These are phyloP conservation scores for Cylindrotheca closterium DNA, from an alignment of 108 stramenopile genomes.

Conservation along the genomic window DNA sequence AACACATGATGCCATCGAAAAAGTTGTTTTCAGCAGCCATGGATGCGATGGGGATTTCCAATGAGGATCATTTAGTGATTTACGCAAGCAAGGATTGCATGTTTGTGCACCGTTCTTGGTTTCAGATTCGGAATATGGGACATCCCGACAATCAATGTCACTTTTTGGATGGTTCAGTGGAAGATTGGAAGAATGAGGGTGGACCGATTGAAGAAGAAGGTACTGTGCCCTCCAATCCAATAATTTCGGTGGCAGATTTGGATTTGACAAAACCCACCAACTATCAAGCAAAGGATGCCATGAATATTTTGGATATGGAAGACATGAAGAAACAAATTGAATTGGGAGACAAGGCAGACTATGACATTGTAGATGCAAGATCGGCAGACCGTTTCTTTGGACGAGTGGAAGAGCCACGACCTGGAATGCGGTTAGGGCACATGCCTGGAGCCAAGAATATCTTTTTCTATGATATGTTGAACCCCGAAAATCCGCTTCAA, in stretches of 20 bases:
- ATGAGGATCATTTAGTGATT: conserved; percentile 58
- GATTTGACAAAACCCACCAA: conserved; percentile 27
- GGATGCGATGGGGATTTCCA: conserved; percentile 63
- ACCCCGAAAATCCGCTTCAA: conserved; percentile 40
- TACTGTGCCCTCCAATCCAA: conserved; percentile 17
- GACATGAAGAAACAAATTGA: conserved; percentile 30
- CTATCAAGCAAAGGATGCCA: conserved; percentile 37
- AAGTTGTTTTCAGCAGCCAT: conserved; percentile 59
- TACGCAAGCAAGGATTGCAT: conserved; percentile 60
- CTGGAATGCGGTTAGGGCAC: conserved; percentile 57
- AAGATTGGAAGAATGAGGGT: conserved; percentile 62
- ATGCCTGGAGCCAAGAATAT: conserved; percentile 79
- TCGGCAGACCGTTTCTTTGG: conserved; percentile 53
- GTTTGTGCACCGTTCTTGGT: conserved; percentile 65
- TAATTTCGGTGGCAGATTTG: conserved; percentile 25
- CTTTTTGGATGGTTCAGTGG: conserved; percentile 68
- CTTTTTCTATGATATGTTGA: conserved; percentile 50
- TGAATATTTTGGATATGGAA: conserved; percentile 46
- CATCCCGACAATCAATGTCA: conserved; percentile 51
- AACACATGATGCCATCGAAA: conserved; percentile 80
- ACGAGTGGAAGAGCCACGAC: conserved; percentile 54
- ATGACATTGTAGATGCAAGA: conserved; percentile 67
- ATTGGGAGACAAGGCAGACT: conserved; percentile 19
- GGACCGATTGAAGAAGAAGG: conserved; percentile 54
- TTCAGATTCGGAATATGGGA: conserved; percentile 68